These are phyloP conservation scores for Mallotus repandus DNA, from an alignment of 441 rosid genomes.

Conservation along the genomic window DNA sequence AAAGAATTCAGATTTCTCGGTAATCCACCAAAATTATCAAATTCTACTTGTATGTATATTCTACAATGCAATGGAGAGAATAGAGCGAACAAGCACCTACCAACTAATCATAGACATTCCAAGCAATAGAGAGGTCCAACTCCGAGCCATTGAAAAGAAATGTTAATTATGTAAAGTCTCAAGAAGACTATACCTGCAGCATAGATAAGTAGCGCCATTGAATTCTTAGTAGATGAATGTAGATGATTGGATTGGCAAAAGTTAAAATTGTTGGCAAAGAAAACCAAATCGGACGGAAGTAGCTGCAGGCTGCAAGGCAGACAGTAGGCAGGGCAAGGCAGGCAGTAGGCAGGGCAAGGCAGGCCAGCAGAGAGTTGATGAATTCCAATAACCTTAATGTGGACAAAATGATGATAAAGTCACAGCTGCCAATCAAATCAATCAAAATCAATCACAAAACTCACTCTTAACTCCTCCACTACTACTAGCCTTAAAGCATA, in stretches of 20 bases:
- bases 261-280: neutral
- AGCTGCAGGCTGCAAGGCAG: neutral
- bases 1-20: no score
- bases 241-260: conserved; percentile 8
- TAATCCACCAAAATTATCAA: no score
- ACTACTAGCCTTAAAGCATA: neutral
- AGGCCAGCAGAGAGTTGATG: neutral
- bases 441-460: conserved; percentile 12
- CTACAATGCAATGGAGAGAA: no score
- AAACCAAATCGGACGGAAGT: neutral
- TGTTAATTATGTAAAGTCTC: no score
- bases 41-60: no score
- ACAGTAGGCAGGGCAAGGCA: neutral
- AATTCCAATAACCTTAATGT: conserved; percentile 10
- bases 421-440: conserved; percentile 8
- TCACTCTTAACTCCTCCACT: conserved; percentile 1
- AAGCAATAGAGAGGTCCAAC: no score
- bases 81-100: no score
- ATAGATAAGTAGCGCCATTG: neutral
- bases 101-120: no score
- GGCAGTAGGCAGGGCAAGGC: neutral
- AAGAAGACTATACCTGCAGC: no score
- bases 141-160: no score
- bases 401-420: conserved; percentile 10
- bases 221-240: neutral